phyloP scores from a whole-genome alignment of 2,329 filamentous ascomycete species.

The Cercospora zeae-maydis region DNA sequence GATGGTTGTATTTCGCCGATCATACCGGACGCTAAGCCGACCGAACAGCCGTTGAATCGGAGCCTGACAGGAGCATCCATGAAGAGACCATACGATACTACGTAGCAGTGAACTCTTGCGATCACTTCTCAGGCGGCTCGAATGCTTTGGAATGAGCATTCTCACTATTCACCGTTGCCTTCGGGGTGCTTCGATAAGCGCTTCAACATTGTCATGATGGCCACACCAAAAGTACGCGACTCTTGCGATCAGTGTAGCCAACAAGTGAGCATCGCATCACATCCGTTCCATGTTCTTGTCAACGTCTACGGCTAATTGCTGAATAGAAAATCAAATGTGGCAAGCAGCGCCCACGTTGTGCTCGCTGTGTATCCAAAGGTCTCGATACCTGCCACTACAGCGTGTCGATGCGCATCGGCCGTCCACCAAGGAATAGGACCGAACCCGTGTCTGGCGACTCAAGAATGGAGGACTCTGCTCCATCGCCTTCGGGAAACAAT shows the following conservation, averaged over 20 bases:
- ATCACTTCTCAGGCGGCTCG: background rate
- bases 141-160: background rate
- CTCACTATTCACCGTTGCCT: background rate
- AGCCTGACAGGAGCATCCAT: background rate
- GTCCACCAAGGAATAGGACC: constrained; percentile 2
- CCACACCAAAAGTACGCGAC: constrained; percentile 1
- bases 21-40: background rate
- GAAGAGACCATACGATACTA: background rate
- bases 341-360: constrained; percentile 9
- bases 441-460: background rate
- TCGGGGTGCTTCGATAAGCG: background rate
- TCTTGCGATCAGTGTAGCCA: constrained; percentile 7
- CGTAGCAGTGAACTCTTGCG: background rate
- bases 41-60: background rate
- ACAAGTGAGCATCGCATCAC: background rate
- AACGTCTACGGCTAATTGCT: background rate
- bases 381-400: constrained; percentile 10
- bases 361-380: constrained; percentile 11
- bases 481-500: background rate
- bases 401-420: constrained; percentile 11
- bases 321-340: constrained; percentile 11
- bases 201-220: background rate
- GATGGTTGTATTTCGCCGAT: background rate
- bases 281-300: background rate
- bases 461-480: background rate